Evolutionary conservation across 768 basidiomycete species (phyloP), one percentile per base, ranked within the genome.

Genomic region (Mycena polygramma): DNA sequence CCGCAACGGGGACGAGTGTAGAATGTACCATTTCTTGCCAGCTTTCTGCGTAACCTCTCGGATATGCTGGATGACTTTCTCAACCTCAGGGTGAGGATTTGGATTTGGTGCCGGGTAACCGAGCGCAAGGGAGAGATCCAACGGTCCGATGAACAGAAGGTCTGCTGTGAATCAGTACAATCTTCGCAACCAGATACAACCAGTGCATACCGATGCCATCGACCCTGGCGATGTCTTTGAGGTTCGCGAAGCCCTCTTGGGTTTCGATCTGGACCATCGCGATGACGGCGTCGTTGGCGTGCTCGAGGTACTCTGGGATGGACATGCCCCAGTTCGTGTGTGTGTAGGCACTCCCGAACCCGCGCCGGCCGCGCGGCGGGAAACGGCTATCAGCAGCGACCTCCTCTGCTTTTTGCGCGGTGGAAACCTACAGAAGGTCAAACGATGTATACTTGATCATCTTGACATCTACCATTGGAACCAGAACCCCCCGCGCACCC

Each of bases 191-290:
- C 45, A 46, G 11, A 46, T 17, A 1, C 7, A 30, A 6, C 30
- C 3, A 30, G 30, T 7, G 14, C 17, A 46, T 52, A 90, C 89
- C 89, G 22, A 93, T 83, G 2, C 91, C 91, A 26, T 89, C 88
- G 2, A 92, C 89, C 4, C 81, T 78, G 20, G 87, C 88, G 63
- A 93, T 92, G 62, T 84, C 85, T n/a, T 88, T 82, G 7, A 89
- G 81, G 64, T 92, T 92, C 58, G 87, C 75, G 3, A 92, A 84
- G 0, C 83, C 91, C 55, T 91, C 88, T 57, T 75, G 79, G 4
- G 84, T 92, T 78, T 92, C 91, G 63, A 93, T 92, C 79, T 93
- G 92, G 0, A 92, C 82, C 80, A 91, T 87, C 20, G 90, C 83
- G 36, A 89, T 70, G 41, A 90, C 76, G 13, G 82, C 81, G 1